phyloP scores from a whole-genome alignment of 1,139 yeast species.

The Pichia cactophila region DNA sequence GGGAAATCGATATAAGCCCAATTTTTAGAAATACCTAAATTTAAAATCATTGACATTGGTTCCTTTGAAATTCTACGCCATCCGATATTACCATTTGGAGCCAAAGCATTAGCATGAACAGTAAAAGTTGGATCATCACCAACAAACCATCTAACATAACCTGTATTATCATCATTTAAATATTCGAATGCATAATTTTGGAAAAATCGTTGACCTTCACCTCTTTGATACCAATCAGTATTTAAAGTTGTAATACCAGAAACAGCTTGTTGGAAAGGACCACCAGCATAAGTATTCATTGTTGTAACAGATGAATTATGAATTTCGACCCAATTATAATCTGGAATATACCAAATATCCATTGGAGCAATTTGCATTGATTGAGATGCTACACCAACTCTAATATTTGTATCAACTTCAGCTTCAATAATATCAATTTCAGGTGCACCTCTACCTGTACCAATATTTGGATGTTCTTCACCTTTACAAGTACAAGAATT shows the following conservation, averaged over 20 bases:
- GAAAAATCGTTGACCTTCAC: slow-evolving; percentile 34
- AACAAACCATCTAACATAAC: slow-evolving; percentile 75
- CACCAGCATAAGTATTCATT: slow-evolving; percentile 52
- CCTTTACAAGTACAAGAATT: slow-evolving; percentile 51
- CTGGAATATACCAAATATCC: slow-evolving; percentile 60
- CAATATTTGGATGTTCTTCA: slow-evolving; percentile 52
- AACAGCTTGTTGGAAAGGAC: slow-evolving; percentile 56
- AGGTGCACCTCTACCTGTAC: slow-evolving; percentile 58
- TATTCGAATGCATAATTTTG: slow-evolving; percentile 79
- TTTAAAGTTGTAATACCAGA: slow-evolving; percentile 47
- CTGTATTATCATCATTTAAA: slow-evolving; percentile 53
- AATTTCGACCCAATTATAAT: slow-evolving; percentile 44
- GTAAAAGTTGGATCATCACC: slow-evolving; percentile 51
- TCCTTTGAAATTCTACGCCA: slow-evolving; percentile 54
- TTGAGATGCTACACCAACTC: slow-evolving; percentile 49
- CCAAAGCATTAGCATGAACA: slow-evolving; percentile 39
- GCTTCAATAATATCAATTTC: slow-evolving; percentile 59
- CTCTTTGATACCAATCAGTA: slow-evolving; percentile 49
- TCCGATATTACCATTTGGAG: slow-evolving; percentile 57
- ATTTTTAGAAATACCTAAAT: slow-evolving; percentile 51
- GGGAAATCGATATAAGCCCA: slow-evolving; percentile 63
- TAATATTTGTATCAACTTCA: slow-evolving; percentile 37
- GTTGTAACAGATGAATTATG: slow-evolving; percentile 39
- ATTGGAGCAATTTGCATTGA: slow-evolving; percentile 54
- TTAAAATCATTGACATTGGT: slow-evolving; percentile 54